These are phyloP conservation scores for Yamadazyma sp. DNA, from an alignment of 805 yeast species.

Conservation along the genomic window DNA sequence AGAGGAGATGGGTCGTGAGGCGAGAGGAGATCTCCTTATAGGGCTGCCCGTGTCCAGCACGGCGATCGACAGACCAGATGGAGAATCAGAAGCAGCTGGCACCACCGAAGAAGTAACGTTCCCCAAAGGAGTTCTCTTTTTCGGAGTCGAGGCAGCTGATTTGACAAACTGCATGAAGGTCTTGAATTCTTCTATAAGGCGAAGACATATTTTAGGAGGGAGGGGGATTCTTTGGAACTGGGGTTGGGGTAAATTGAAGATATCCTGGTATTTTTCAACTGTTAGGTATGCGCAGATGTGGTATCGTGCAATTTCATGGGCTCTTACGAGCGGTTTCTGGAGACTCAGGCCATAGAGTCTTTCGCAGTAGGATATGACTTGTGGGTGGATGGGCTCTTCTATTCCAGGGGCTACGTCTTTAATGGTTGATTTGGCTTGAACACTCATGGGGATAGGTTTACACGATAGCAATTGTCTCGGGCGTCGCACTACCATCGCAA, in stretches of 20 bases:
- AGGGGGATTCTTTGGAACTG: conserved; percentile 55
- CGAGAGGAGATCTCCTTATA: too few species aligned
- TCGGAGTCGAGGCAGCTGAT: conserved; percentile 20
- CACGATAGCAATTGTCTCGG: conserved; percentile 4
- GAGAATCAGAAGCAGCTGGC: not conserved
- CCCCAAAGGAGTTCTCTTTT: conserved; percentile 6
- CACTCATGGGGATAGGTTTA: conserved; percentile 10
- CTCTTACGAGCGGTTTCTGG: conserved; percentile 48
- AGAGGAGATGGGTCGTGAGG: conserved; percentile 2
- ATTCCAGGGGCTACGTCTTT: conserved; percentile 52
- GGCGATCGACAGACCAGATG: not conserved
- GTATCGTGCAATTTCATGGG: conserved; percentile 62
- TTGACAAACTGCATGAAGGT: conserved; percentile 23
- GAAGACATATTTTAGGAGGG: conserved; percentile 44
- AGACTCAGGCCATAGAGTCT: conserved; percentile 53
- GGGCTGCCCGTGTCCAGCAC: conserved; percentile 2
- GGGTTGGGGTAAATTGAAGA: conserved; percentile 50
- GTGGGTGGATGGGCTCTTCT: conserved; percentile 44
- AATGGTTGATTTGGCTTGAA: conserved; percentile 33
- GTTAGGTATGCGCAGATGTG: conserved; percentile 69
- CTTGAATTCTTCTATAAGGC: conserved; percentile 47
- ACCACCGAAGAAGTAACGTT: conserved; percentile 3
- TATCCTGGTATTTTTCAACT: conserved; percentile 44
- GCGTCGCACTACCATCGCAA: conserved; percentile 5
- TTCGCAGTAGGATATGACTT: conserved; percentile 33